A percentile compares a stretch with the other conserved stretches of the same genome.
Conservation (phyloP, 2,329 filamentous ascomycete species). For the Penicillium decumbens region DNA sequence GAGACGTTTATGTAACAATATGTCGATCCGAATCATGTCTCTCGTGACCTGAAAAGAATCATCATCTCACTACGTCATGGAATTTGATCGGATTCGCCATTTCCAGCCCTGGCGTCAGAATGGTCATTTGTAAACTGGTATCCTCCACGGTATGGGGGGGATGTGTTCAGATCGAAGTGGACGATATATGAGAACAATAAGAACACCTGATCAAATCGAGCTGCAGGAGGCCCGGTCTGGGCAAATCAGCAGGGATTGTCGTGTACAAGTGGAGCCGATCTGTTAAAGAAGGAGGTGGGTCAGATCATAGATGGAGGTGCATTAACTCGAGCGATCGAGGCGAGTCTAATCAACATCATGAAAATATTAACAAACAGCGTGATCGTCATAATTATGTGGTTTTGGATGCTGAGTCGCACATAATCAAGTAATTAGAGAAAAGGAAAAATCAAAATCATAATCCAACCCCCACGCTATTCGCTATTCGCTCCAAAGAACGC, state of each 20-base stretch:
- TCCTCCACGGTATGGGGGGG: background rate
- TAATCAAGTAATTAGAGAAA: background rate
- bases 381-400: conserved; percentile 1
- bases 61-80: background rate
- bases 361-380: conserved; percentile 1
- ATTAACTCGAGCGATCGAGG: conserved; percentile 16
- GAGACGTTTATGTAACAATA: background rate
- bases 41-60: background rate
- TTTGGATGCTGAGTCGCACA: background rate
- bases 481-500: conserved; percentile 10
- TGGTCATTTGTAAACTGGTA: background rate
- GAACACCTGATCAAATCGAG: background rate
- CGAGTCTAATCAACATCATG: conserved; percentile 19
- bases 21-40: background rate
- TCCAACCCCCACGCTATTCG: background rate
- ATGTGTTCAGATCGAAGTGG: background rate
- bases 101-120: background rate
- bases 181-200: background rate
- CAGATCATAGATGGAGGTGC: conserved; percentile 9
- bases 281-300: conserved; percentile 15
- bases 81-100: background rate
- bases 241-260: background rate
- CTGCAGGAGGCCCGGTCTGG: background rate
- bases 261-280: conserved; percentile 12
- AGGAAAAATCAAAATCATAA: background rate